phyloP scores from a whole-genome alignment of 768 basidiomycete genomes.

The Lactifluus echinatus region DNA sequence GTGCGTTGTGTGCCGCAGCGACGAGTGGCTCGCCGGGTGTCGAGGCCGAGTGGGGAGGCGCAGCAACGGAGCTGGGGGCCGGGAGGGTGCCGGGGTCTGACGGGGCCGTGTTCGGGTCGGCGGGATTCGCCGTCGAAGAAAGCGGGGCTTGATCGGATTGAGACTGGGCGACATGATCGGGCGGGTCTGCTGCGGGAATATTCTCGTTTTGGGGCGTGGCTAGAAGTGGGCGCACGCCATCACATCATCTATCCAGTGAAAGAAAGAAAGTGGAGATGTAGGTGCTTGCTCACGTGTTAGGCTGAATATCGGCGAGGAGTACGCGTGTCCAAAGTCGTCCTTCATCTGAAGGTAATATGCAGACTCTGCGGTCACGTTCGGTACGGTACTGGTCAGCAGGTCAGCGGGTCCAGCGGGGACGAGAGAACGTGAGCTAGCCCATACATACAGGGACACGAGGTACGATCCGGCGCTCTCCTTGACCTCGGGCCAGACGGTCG shows the following conservation, averaged over 20 bases:
- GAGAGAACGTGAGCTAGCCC: not conserved
- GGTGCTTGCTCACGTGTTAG: conserved; percentile 24
- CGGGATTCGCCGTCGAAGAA: not conserved
- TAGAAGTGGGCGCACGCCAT: not conserved
- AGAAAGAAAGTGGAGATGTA: too few species aligned
- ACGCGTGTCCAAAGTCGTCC: conserved; percentile 24
- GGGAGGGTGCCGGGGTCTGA: not conserved
- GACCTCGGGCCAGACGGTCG: conserved; percentile 25
- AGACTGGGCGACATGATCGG: not conserved
- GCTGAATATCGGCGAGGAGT: conserved; percentile 26
- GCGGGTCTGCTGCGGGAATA: not conserved
- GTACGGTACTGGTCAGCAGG: conserved; percentile 18
- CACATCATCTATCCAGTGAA: not conserved
- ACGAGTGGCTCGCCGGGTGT: conserved; percentile 16
- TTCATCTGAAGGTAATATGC: conserved; percentile 26
- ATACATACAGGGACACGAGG: conserved; percentile 21
- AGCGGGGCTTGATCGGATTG: conserved; percentile 6
- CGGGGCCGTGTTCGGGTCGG: not conserved
- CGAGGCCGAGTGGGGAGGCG: not conserved
- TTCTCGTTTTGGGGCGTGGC: conserved; percentile 2
- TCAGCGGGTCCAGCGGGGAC: not conserved
- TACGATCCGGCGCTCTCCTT: conserved; percentile 24
- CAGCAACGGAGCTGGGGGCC: not conserved
- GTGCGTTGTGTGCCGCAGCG: conserved; percentile 21
- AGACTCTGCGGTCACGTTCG: conserved; percentile 22